Percentiles rank a stretch among this genome's conserved stretches.
Conservation (phyloP, 1,284 basidiomycete genomes). For the Ustilago curta region DNA sequence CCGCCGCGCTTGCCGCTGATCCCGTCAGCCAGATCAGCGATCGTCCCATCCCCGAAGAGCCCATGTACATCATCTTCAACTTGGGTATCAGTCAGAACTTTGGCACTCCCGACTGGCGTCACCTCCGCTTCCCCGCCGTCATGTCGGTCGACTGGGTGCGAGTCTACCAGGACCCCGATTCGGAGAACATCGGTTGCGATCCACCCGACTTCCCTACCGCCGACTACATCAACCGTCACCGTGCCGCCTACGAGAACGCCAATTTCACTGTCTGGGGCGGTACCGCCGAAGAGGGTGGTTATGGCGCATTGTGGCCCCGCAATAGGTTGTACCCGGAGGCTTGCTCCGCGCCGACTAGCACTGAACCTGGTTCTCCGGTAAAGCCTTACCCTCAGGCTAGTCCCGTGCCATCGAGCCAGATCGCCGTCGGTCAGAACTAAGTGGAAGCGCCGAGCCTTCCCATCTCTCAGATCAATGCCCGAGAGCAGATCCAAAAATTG, state of each 20-base stretch:
- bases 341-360: constrained; percentile 34
- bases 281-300: constrained; percentile 54
- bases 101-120: constrained; percentile 43
- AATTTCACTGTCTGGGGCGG: constrained; percentile 63
- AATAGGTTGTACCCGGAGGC: constrained; percentile 54
- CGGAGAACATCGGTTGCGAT: constrained; percentile 60
- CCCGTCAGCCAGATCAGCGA: constrained; percentile 47
- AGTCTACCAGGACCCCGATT: constrained; percentile 53
- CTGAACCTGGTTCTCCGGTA: constrained; percentile 42
- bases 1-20: constrained; percentile 79
- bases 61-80: constrained; percentile 63
- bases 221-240: constrained; percentile 72
- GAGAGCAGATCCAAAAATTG: background rate
- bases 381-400: constrained; percentile 41
- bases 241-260: constrained; percentile 53
- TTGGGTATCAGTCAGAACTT: constrained; percentile 60
- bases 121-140: constrained; percentile 45
- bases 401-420: constrained; percentile 35
- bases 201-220: constrained; percentile 73
- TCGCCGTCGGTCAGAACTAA: constrained; percentile 38
- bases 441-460: background rate
- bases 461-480: background rate
- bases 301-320: constrained; percentile 57
- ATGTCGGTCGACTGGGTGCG: constrained; percentile 59
- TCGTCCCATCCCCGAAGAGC: constrained; percentile 55